Conservation (phyloP, 108 stramenopile species). For the Fragilaria crotonensis region DNA sequence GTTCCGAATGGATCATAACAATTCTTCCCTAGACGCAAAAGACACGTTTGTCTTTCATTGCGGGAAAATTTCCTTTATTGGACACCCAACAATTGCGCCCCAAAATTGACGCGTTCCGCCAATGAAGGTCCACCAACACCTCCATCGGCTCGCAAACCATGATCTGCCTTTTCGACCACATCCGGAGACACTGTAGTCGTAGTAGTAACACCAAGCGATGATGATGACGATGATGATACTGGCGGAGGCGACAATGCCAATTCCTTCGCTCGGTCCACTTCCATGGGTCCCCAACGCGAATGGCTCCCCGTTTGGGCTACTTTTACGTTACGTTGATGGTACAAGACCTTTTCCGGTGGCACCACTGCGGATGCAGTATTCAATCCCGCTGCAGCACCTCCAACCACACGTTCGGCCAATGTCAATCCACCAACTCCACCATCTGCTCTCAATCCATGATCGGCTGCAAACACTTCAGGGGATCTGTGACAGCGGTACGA, state of each 20-base stretch:
- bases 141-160: constrained; percentile 24
- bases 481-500: constrained; percentile 2
- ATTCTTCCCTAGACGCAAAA: too few species aligned
- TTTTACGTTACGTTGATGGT: background rate
- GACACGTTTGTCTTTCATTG: too few species aligned
- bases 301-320: background rate
- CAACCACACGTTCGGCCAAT: constrained; percentile 39
- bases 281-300: constrained; percentile 59
- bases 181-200: constrained; percentile 1
- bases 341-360: constrained; percentile 3
- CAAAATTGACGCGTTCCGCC: constrained; percentile 39
- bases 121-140: constrained; percentile 19
- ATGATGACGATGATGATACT: too few species aligned
- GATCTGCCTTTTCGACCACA: constrained; percentile 15
- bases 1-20: too few species aligned
- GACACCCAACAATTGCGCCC: constrained; percentile 11
- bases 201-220: background rate
- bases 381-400: constrained; percentile 19
- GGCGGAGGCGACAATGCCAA: too few species aligned
- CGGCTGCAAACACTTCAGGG: constrained; percentile 38
- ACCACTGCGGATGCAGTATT: background rate
- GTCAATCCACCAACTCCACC: constrained; percentile 46
- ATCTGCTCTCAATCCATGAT: constrained; percentile 55
- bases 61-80: too few species aligned
- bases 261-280: constrained; percentile 47